Evolutionary conservation across 2,329 filamentous ascomycete species (phyloP).

Genomic region (Fusarium beomiforme): DNA sequence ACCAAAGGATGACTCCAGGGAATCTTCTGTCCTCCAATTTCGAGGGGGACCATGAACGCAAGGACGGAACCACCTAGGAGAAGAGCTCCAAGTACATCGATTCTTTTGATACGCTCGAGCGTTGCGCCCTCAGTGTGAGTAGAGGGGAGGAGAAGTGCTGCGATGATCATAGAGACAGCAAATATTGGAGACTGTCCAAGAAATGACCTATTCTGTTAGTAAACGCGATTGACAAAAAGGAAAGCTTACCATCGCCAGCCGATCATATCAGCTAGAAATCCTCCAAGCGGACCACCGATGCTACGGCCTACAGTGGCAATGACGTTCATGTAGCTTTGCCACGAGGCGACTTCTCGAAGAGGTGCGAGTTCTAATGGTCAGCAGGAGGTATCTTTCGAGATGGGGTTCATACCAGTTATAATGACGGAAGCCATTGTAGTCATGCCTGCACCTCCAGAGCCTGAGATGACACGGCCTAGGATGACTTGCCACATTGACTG

Average conservation of each 20-base stretch:
- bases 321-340: slow-evolving; percentile 64
- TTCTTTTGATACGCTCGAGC: slow-evolving; percentile 34
- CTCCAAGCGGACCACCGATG: slow-evolving; percentile 64
- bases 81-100: slow-evolving; percentile 65
- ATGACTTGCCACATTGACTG: slow-evolving; percentile 60
- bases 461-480: slow-evolving; percentile 61
- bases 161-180: not conserved
- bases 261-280: slow-evolving; percentile 67
- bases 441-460: slow-evolving; percentile 63
- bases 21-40: slow-evolving; percentile 62
- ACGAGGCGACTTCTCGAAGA: slow-evolving; percentile 61
- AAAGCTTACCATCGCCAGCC: slow-evolving; percentile 66
- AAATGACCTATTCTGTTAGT: slow-evolving; percentile 56
- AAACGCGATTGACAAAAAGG: accelerated
- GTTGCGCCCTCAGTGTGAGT: not conserved
- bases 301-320: slow-evolving; percentile 62
- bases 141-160: not conserved
- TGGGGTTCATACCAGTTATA: not conserved
- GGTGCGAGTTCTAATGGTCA: slow-evolving; percentile 57
- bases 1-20: slow-evolving; percentile 60
- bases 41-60: slow-evolving; percentile 61
- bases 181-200: not conserved
- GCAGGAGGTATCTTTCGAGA: not conserved
- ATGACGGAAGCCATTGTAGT: slow-evolving; percentile 50
- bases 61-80: slow-evolving; percentile 66